Evolutionary conservation across 2,329 filamentous ascomycete genomes (phyloP), one percentile per base, ranked within the genome.

Genomic region (Neofusicoccum ribis): DNA sequence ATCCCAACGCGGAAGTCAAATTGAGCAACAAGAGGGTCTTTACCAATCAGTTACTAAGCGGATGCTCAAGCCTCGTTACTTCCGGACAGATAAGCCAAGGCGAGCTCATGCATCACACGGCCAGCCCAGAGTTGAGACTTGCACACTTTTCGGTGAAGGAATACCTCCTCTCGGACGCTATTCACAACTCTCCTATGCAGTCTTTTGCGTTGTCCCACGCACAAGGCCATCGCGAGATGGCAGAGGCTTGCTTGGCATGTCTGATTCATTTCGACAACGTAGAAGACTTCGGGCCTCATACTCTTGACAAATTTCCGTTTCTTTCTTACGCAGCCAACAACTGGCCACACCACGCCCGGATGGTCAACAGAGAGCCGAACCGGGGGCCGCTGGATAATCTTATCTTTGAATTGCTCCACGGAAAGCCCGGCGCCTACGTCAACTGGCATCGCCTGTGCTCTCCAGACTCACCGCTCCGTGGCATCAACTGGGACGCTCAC

Each of bases 131-230:
- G n/a, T 34, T 54, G 8, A 20, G 50, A 54, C 50, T 54, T 8
- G 50, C 50, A 5, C 50, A 54, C 14, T 54, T 54, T n/a, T 54
- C 50, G 9, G 50, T 54, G 15, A 54, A 54, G 27, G 50, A 54
- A n/a, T 54, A 54, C n/a, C 36, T 54, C 4, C n/a, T 39, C 50
- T 54, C 50, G 11, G 50, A 39, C 9, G 31, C n/a, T 34, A 54
- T 54, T 2, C 34, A 34, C 36, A 12, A 14, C 2, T 20, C 15
- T 11, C 6, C 50, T 23, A 34, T 41, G 34, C n/a, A 8, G 5
- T 3, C 34, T 5, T 54, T 54, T 11, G 34, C 50, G 1, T n/a
- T 39, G 11, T 54, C 50, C 36, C n/a, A 9, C 14, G 8, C 50
- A 3, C 5, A 41, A 39, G 34, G 50, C 2, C 50, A 54, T 15